Conservation (phyloP, 2,329 filamentous ascomycete species). For the Colletotrichum eleusines region DNA sequence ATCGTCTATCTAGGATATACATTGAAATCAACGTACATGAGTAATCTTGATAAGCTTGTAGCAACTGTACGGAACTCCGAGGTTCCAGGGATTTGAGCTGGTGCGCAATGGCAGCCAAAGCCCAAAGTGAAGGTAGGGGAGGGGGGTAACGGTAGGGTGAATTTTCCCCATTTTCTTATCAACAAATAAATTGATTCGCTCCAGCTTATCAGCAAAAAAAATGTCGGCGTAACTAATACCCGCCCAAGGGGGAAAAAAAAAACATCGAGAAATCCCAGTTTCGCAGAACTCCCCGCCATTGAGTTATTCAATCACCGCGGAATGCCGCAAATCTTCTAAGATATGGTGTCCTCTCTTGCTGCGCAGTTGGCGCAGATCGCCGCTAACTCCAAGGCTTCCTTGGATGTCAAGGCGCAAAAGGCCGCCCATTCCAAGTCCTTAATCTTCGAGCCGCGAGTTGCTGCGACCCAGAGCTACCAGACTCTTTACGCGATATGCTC, state of each 20-base stretch:
- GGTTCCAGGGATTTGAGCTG: not conserved
- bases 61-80: not conserved
- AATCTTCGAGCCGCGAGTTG: conserved; percentile 89
- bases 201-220: conserved; percentile 43
- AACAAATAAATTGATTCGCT: conserved; percentile 39
- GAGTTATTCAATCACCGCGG: conserved; percentile 35
- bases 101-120: not conserved
- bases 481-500: conserved; percentile 87
- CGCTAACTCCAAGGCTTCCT: conserved; percentile 87
- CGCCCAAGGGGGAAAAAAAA: conserved; percentile 41
- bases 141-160: conserved; percentile 20
- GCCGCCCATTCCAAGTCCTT: conserved; percentile 93
- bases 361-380: conserved; percentile 95
- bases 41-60: not conserved
- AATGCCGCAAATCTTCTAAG: conserved; percentile 40
- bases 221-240: conserved; percentile 45
- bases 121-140: too few species aligned
- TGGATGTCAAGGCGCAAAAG: conserved; percentile 94
- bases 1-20: not conserved
- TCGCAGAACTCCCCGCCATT: conserved; percentile 39
- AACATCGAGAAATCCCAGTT: conserved; percentile 43
- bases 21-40: not conserved
- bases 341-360: conserved; percentile 88
- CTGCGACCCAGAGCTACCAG: conserved; percentile 90
- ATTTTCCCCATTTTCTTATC: conserved; percentile 29